These are phyloP conservation scores for Millerozyma acaciae DNA, from an alignment of 805 yeast species.

Conservation along the genomic window DNA sequence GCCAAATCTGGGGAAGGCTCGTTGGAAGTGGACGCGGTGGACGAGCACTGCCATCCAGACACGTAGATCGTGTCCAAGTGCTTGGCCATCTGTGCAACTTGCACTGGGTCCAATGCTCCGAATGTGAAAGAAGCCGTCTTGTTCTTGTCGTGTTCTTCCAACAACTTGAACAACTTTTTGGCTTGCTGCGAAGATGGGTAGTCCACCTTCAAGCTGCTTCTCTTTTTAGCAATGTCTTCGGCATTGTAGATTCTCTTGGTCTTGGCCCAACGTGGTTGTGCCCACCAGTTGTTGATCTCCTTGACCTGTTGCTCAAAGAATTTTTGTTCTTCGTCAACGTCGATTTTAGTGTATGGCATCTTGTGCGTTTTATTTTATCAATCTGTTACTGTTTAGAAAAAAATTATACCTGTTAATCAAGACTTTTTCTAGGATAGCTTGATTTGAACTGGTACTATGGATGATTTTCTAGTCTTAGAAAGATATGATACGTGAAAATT, in stretches of 20 bases:
- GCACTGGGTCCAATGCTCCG: conserved; percentile 95
- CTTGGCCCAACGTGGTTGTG: conserved; percentile 84
- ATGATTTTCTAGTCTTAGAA: too few relatives aligned
- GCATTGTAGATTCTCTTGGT: conserved; percentile 87
- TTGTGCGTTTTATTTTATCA: not conserved
- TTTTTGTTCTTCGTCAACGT: conserved; percentile 58
- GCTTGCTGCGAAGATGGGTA: conserved; percentile 81
- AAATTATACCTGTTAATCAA: too few relatives aligned
- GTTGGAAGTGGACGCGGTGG: conserved; percentile 94
- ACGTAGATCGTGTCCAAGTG: conserved; percentile 90
- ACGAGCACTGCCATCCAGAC: conserved; percentile 98
- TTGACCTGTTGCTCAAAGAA: conserved; percentile 64
- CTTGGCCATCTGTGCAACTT: conserved; percentile 94
- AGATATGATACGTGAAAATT: too few relatives aligned
- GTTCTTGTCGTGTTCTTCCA: conserved; percentile 67
- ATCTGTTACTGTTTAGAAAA: too few relatives aligned
- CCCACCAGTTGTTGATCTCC: conserved; percentile 86
- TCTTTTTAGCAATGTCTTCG: conserved; percentile 83
- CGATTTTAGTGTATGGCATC: conserved; percentile 56
- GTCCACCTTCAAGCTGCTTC: conserved; percentile 70
- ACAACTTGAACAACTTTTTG: conserved; percentile 68
- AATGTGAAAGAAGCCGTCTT: conserved; percentile 83
- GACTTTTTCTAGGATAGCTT: too few relatives aligned
- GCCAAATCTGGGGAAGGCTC: conserved; percentile 99
- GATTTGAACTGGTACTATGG: too few relatives aligned